These are phyloP conservation scores for Geotrichum siamense DNA, from an alignment of 1,139 yeast genomes.

Conservation along the genomic window DNA sequence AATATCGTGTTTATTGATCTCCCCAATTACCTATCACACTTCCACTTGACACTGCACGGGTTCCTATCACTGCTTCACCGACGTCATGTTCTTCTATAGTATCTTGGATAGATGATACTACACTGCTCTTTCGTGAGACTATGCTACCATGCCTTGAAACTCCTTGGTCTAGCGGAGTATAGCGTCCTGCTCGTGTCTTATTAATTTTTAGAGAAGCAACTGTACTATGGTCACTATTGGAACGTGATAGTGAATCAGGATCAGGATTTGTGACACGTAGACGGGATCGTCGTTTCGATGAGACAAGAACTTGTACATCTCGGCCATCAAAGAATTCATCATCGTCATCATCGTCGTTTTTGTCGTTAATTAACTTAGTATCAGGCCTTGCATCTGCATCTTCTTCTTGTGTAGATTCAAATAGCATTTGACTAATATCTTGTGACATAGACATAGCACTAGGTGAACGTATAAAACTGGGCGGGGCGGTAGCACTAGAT, in stretches of 20 bases:
- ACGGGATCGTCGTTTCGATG: conserved; percentile 58
- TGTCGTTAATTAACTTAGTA: conserved; percentile 11
- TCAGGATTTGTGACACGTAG: conserved; percentile 61
- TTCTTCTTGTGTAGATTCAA: background rate
- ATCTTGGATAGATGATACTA: background rate
- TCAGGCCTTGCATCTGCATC: conserved; percentile 1
- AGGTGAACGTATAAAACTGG: background rate
- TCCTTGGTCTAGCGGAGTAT: conserved; percentile 2
- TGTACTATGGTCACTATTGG: conserved; percentile 17
- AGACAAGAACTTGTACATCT: conserved; percentile 69
- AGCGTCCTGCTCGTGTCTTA: conserved; percentile 9
- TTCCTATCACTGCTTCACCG: conserved; percentile 6
- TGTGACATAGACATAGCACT: conserved; percentile 5
- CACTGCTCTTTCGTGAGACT: background rate
- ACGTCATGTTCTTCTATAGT: conserved; percentile 3
- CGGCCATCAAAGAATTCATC: conserved; percentile 42
- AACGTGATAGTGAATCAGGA: conserved; percentile 18
- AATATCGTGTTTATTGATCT: too few species aligned
- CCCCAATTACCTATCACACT: conserved; percentile 17
- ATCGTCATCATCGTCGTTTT: conserved; percentile 33
- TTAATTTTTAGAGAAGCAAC: conserved; percentile 13
- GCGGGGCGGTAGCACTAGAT: conserved; percentile 8
- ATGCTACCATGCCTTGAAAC: background rate
- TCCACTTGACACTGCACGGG: conserved; percentile 14
- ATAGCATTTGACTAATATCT: conserved; percentile 6